phyloP scores from a whole-genome alignment of 805 yeast genomes.

The Lipomyces sp. region DNA sequence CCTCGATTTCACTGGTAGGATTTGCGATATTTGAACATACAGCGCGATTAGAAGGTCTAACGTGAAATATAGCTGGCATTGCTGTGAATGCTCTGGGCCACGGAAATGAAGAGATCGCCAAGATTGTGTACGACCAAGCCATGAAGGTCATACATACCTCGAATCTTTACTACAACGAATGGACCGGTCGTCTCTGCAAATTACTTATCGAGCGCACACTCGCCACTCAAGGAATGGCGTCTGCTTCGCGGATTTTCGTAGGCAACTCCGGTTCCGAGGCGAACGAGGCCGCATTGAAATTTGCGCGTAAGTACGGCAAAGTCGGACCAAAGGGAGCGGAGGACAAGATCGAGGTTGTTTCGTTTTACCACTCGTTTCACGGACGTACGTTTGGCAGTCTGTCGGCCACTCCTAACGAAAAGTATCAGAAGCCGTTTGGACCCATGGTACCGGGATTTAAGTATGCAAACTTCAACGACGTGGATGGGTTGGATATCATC shows the following conservation, averaged over 20 bases:
- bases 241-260: constrained; percentile 67
- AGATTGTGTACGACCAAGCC: constrained; percentile 70
- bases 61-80: constrained; percentile 61
- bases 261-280: constrained; percentile 78
- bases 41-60: not conserved
- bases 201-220: constrained; percentile 67
- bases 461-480: constrained; percentile 60
- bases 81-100: constrained; percentile 97
- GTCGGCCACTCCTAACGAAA: constrained; percentile 86
- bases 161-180: constrained; percentile 78
- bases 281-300: constrained; percentile 73
- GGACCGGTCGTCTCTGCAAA: constrained; percentile 75
- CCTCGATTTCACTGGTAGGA: constrained; percentile 72
- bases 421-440: constrained; percentile 86
- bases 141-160: constrained; percentile 74
- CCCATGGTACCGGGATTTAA: constrained; percentile 89
- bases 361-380: constrained; percentile 89
- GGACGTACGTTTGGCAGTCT: constrained; percentile 94
- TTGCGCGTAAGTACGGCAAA: constrained; percentile 78
- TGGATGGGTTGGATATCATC: constrained; percentile 58
- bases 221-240: constrained; percentile 71
- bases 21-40: not conserved
- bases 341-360: constrained; percentile 67
- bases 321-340: constrained; percentile 7
- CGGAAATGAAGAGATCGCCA: constrained; percentile 67